Evolutionary conservation across 352 stramenopile species (phyloP).

Genomic region (Aphanomyces euteiches): DNA sequence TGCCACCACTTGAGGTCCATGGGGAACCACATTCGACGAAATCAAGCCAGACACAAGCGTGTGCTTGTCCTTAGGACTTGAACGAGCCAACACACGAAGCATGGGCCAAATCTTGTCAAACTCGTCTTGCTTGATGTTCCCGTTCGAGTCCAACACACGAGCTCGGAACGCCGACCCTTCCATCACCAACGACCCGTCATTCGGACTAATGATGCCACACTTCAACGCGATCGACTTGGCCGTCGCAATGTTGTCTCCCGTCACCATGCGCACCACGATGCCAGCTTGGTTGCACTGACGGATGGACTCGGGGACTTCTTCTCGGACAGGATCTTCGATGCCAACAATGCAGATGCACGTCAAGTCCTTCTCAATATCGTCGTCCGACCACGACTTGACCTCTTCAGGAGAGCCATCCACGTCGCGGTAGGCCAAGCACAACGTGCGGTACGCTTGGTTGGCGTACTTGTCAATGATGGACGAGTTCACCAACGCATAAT

Average conservation of each 20-base stretch:
- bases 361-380: constrained; percentile 60
- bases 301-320: constrained; percentile 47
- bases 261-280: constrained; percentile 59
- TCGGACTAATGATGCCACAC: constrained; percentile 47
- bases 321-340: constrained; percentile 52
- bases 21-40: constrained; percentile 47
- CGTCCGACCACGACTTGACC: constrained; percentile 38
- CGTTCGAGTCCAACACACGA: constrained; percentile 47
- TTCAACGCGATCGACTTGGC: constrained; percentile 50
- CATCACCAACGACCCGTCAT: constrained; percentile 54
- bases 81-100: constrained; percentile 59
- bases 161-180: constrained; percentile 52
- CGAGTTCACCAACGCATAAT: constrained; percentile 40
- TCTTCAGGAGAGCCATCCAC: constrained; percentile 43
- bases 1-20: constrained; percentile 87
- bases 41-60: constrained; percentile 61
- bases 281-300: constrained; percentile 44
- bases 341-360: constrained; percentile 49
- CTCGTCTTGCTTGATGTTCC: constrained; percentile 57
- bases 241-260: constrained; percentile 54
- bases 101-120: constrained; percentile 71
- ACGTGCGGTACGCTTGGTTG: constrained; percentile 61
- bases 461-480: constrained; percentile 78
- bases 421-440: constrained; percentile 78
- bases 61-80: constrained; percentile 64